These are phyloP conservation scores for Sphaerostilbella broomeana DNA, from an alignment of 2,329 filamentous ascomycete species.

Conservation along the genomic window DNA sequence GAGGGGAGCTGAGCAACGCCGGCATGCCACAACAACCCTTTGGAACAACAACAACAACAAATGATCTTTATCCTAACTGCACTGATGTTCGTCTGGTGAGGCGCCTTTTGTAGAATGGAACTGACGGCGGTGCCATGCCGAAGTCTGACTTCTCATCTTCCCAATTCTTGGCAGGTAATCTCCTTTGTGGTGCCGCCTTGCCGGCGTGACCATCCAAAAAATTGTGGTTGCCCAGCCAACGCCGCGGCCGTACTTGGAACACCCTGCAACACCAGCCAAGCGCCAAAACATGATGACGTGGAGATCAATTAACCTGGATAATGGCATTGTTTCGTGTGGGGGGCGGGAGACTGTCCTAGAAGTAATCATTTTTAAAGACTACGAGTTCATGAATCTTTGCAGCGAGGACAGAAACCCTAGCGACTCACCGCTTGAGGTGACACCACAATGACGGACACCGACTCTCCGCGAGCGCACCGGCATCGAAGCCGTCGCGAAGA, in stretches of 20 bases:
- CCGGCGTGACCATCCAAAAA: conserved; percentile 3
- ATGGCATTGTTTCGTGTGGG: conserved; percentile 5
- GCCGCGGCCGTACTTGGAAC: conserved; percentile 1
- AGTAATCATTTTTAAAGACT: background rate
- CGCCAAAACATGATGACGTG: conserved; percentile 10
- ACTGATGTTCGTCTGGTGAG: too few relatives aligned
- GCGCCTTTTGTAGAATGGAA: too few relatives aligned
- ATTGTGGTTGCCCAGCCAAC: conserved; percentile 9
- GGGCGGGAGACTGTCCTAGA: too few relatives aligned
- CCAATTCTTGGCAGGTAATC: too few relatives aligned
- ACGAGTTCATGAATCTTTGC: conserved; percentile 19
- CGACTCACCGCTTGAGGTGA: conserved; percentile 8
- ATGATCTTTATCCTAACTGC: too few relatives aligned
- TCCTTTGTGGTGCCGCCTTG: conserved; percentile 5
- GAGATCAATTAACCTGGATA: conserved; percentile 6
- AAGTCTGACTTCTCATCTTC: too few relatives aligned
- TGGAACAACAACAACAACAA: too few relatives aligned
- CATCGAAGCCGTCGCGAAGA: conserved; percentile 24
- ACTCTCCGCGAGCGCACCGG: conserved; percentile 27
- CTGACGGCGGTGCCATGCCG: too few relatives aligned
- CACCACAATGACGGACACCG: conserved; percentile 30
- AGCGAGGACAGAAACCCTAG: too few relatives aligned
- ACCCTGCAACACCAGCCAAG: conserved; percentile 6
- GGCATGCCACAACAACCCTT: too few relatives aligned
- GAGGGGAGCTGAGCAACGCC: too few relatives aligned